Conservation (phyloP, 1,284 basidiomycete genomes). For the Heimioporus retisporus region DNA sequence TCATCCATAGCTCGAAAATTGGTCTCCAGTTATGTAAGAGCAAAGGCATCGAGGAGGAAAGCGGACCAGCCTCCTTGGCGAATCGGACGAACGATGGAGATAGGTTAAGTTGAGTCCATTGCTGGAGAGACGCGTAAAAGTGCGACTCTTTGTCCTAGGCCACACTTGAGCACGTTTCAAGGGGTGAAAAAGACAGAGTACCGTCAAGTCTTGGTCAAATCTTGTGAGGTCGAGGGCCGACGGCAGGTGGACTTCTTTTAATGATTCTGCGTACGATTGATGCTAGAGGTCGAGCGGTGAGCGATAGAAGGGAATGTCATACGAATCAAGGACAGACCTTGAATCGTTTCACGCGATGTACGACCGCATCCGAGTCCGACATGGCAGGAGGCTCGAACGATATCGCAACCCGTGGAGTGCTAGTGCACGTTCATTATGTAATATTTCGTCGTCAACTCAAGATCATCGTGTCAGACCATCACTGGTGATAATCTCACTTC, state of each 20-base stretch:
- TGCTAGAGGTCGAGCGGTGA: constrained; percentile 53
- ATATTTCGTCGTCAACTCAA: no score
- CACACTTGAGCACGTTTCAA: constrained; percentile 11
- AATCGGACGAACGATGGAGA: constrained; percentile 82
- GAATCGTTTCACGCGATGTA: constrained; percentile 54
- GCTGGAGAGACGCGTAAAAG: constrained; percentile 73
- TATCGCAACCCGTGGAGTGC: no score
- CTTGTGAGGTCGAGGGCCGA: constrained; percentile 68
- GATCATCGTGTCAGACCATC: no score
- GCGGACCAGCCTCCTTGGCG: constrained; percentile 64
- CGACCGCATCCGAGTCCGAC: constrained; percentile 31
- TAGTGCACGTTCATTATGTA: no score
- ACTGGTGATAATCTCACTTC: no score
- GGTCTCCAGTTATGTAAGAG: constrained; percentile 84
- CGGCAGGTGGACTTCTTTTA: constrained; percentile 79
- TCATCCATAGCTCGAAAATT: constrained; percentile 71
- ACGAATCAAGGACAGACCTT: constrained; percentile 46
- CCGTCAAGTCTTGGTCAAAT: constrained; percentile 70
- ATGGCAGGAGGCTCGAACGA: constrained; percentile 21
- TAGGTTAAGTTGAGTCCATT: constrained; percentile 86
- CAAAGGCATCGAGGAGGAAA: constrained; percentile 84
- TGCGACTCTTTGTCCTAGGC: constrained; percentile 77
- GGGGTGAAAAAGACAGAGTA: constrained; percentile 33
- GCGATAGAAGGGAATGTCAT: background rate
- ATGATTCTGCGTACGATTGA: constrained; percentile 74